A percentile compares a stretch with the other conserved stretches of the same genome.
phyloP scores from a whole-genome alignment of 2,329 filamentous ascomycete genomes.

The Aspergillus sergii region DNA sequence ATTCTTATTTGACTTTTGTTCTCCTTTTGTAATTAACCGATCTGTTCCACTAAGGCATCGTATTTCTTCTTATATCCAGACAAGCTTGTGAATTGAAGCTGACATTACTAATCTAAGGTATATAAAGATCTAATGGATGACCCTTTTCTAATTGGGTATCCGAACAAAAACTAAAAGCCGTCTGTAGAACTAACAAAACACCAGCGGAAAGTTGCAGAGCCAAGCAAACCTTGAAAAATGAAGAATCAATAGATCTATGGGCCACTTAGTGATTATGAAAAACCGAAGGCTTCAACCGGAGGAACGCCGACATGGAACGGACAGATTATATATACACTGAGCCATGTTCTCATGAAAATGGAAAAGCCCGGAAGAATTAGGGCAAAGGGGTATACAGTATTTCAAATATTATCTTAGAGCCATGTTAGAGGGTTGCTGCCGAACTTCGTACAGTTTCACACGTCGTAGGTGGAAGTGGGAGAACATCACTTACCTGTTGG shows the following conservation, averaged over 20 bases:
- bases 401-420: background rate
- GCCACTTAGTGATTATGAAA: background rate
- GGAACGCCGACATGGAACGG: slow-evolving; percentile 2
- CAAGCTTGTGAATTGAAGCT: background rate
- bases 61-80: background rate
- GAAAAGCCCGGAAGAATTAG: background rate
- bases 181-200: slow-evolving; percentile 3
- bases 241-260: background rate
- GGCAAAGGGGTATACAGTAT: background rate
- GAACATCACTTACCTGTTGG: background rate
- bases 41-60: background rate
- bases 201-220: background rate
- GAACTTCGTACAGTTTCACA: background rate
- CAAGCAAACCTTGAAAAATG: slow-evolving; percentile 6
- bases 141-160: slow-evolving; percentile 18
- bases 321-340: background rate
- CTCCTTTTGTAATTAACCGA: background rate
- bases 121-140: slow-evolving; percentile 5
- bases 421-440: background rate
- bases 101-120: slow-evolving; percentile 23
- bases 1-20: too few relatives aligned
- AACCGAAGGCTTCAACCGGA: background rate
- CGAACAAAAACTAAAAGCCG: background rate
- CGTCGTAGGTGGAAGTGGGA: background rate
- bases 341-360: slow-evolving; percentile 3